These are phyloP conservation scores for Tephrocybe sp. DNA, from an alignment of 768 basidiomycete genomes.

Conservation along the genomic window DNA sequence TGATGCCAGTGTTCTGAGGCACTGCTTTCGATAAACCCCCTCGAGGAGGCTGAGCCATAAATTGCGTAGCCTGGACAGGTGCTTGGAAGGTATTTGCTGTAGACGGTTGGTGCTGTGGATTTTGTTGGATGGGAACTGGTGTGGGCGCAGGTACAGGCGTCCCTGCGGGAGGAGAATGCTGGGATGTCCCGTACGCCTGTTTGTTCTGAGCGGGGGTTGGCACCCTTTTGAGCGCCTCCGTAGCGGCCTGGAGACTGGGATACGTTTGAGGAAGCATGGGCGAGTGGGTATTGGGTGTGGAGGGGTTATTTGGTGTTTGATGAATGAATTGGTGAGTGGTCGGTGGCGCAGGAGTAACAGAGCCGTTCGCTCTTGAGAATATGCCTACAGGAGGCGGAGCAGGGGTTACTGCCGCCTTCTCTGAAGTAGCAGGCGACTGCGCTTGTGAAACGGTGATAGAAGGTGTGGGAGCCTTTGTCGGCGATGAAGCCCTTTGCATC, in stretches of 20 bases:
- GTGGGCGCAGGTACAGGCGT: conserved; percentile 12
- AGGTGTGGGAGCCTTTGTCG: conserved; percentile 27
- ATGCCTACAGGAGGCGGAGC: conserved; percentile 23
- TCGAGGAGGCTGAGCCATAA: conserved; percentile 7
- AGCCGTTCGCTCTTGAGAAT: conserved; percentile 26
- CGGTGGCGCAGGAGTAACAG: conserved; percentile 32
- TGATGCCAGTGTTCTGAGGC: neutral
- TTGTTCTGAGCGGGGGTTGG: conserved; percentile 33
- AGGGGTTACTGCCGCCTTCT: conserved; percentile 26
- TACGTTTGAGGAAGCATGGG: conserved; percentile 38
- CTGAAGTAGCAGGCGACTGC: conserved; percentile 27
- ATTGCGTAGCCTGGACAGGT: conserved; percentile 7
- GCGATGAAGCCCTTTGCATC: conserved; percentile 18
- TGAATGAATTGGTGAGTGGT: conserved; percentile 31
- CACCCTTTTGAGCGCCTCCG: conserved; percentile 29
- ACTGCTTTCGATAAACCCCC: neutral
- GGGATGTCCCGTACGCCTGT: conserved; percentile 10
- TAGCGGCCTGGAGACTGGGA: conserved; percentile 31
- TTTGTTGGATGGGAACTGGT: neutral
- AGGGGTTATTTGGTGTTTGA: conserved; percentile 27
- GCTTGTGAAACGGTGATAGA: conserved; percentile 26
- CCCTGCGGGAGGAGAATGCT: conserved; percentile 20
- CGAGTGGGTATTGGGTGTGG: conserved; percentile 22
- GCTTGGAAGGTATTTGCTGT: conserved; percentile 15
- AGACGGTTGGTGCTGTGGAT: conserved; percentile 15